A percentile compares a stretch with the other conserved stretches of the same genome.
These are phyloP conservation scores for Paraconiothyrium brasiliense DNA, from an alignment of 2,329 filamentous ascomycete genomes.

Conservation along the genomic window DNA sequence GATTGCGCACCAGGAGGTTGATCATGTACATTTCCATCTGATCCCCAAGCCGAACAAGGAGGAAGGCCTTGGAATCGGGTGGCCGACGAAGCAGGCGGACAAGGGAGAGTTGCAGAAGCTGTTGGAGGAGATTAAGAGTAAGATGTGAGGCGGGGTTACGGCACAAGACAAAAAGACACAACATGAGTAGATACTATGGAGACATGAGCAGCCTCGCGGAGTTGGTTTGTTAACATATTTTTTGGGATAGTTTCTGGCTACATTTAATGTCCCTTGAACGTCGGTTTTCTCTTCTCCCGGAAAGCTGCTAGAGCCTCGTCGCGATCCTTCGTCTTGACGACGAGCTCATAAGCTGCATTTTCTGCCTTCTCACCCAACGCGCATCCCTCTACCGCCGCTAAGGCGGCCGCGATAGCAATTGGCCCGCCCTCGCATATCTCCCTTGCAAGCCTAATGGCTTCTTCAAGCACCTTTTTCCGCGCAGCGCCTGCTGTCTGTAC, in stretches of 20 bases:
- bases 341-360: constrained; percentile 84
- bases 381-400: constrained; percentile 79
- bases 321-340: constrained; percentile 85
- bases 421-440: constrained; percentile 93
- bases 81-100: constrained; percentile 79
- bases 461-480: constrained; percentile 73
- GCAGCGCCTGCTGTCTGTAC: constrained; percentile 62
- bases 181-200: neutral
- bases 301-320: constrained; percentile 90
- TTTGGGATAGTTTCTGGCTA: neutral
- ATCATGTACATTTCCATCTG: constrained; percentile 97
- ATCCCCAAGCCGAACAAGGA: constrained; percentile 91
- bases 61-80: constrained; percentile 81
- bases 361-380: constrained; percentile 76
- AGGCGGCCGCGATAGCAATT: constrained; percentile 78
- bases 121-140: constrained; percentile 84
- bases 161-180: neutral
- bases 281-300: constrained; percentile 75
- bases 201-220: neutral
- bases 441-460: constrained; percentile 79
- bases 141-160: constrained; percentile 68
- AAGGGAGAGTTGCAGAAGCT: constrained; percentile 85
- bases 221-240: neutral
- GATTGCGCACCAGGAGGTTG: constrained; percentile 90
- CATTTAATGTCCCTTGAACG: constrained; percentile 65